These are phyloP conservation scores for Cymbopogon flexuosus DNA, from an alignment of 202 grass and related monocot species.

Conservation along the genomic window DNA sequence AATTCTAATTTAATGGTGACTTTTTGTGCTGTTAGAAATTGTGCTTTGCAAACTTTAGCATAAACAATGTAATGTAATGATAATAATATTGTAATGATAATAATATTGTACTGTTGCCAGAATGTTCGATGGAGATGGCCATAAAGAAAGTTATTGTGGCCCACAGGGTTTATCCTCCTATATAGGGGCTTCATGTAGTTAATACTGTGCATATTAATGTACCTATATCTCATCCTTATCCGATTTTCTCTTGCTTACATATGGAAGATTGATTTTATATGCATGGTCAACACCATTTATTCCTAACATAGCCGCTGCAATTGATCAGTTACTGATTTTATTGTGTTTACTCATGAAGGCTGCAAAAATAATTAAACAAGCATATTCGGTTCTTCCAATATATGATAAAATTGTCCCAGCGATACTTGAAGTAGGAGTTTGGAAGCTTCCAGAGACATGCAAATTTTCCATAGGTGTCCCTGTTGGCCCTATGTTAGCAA, in stretches of 20 bases:
- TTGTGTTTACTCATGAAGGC: conserved; percentile 57
- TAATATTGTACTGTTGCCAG: background rate
- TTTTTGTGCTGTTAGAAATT: background rate
- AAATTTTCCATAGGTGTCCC: conserved; percentile 95
- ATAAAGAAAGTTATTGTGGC: background rate
- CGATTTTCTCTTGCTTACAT: background rate
- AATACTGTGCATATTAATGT: conserved; percentile 3
- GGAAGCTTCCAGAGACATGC: conserved; percentile 93
- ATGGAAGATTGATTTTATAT: conserved; percentile 11
- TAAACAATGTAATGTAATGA: background rate
- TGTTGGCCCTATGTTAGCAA: conserved; percentile 98
- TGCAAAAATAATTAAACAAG: conserved; percentile 85
- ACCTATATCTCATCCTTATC: background rate
- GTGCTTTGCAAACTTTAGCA: background rate
- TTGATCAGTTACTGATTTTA: conserved; percentile 22
- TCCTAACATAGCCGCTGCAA: background rate
- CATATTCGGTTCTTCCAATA: conserved; percentile 90
- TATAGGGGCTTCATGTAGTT: background rate
- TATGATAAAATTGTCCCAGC: conserved; percentile 86
- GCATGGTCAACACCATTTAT: background rate
- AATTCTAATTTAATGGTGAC: background rate
- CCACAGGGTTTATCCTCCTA: background rate
- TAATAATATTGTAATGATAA: too few species aligned
- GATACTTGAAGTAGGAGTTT: conserved; percentile 74
- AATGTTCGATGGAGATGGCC: background rate